phyloP scores from a whole-genome alignment of 192 early-diverging fungal genomes.

The Backusella sp. region DNA sequence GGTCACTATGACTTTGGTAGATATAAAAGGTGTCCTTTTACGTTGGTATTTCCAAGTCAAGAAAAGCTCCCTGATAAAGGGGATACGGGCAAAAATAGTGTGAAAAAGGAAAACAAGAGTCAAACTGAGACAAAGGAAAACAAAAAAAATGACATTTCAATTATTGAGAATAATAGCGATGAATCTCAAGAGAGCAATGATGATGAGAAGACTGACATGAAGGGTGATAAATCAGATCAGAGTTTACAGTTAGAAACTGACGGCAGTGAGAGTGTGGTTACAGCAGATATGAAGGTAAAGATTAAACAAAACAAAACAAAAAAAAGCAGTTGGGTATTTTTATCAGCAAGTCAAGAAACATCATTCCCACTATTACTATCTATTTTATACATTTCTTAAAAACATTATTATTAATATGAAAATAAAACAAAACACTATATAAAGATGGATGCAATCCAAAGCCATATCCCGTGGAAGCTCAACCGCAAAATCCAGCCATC shows the following conservation, averaged over 20 bases:
- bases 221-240: neutral
- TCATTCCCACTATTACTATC: neutral
- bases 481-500: slow-evolving; percentile 21
- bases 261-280: slow-evolving; percentile 6
- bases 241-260: slow-evolving; percentile 15
- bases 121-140: neutral
- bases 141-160: neutral
- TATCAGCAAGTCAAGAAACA: neutral
- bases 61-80: neutral
- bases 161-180: neutral
- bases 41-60: slow-evolving; percentile 36
- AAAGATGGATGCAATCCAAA: slow-evolving; percentile 24
- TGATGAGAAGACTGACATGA: neutral
- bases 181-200: neutral
- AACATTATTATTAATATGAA: neutral
- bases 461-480: slow-evolving; percentile 22
- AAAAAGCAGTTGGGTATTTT: neutral
- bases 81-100: neutral
- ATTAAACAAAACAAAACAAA: neutral
- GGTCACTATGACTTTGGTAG: slow-evolving; percentile 69
- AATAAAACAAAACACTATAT: neutral
- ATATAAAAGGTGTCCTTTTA: slow-evolving; percentile 55
- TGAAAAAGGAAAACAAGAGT: neutral
- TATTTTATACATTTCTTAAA: neutral
- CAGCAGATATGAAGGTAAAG: slow-evolving; percentile 29